These are phyloP conservation scores for Pseudogymnoascus verrucosus DNA, from an alignment of 2,329 filamentous ascomycete genomes.

Conservation along the genomic window DNA sequence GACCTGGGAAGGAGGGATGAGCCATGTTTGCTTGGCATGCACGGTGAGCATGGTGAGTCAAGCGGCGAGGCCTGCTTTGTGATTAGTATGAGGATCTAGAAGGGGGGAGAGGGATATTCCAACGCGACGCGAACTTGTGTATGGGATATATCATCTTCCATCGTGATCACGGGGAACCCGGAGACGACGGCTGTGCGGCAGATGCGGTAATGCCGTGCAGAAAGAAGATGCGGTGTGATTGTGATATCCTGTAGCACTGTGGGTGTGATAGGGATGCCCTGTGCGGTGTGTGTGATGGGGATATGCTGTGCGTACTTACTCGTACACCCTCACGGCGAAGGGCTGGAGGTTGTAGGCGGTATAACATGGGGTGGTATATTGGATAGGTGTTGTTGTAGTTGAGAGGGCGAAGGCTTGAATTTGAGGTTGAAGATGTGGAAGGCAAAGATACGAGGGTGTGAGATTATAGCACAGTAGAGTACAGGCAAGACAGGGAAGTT, in stretches of 20 bases:
- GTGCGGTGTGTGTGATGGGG: not conserved
- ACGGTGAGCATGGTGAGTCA: conserved; percentile 1
- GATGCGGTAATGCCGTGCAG: not conserved
- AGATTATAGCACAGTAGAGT: not conserved
- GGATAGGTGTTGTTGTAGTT: not conserved
- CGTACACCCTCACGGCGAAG: not conserved
- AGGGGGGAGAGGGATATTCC: not conserved
- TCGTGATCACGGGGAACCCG: not conserved
- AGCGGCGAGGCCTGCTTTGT: not conserved
- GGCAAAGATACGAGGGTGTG: not conserved
- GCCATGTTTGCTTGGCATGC: not conserved
- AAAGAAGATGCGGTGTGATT: not conserved
- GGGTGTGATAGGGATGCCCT: not conserved
- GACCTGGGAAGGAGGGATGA: not conserved
- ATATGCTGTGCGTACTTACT: not conserved
- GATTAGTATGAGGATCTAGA: not conserved
- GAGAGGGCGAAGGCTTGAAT: not conserved
- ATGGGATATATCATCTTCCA: not conserved
- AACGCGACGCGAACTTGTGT: not conserved
- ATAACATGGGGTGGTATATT: not conserved
- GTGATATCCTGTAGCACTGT: not conserved
- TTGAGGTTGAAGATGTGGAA: not conserved
- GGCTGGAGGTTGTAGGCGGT: not conserved
- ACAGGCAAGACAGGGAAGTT: not conserved
- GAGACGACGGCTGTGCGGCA: not conserved